phyloP scores from a whole-genome alignment of 1,139 yeast genomes.

The Sugiyamaella xylanicola region DNA sequence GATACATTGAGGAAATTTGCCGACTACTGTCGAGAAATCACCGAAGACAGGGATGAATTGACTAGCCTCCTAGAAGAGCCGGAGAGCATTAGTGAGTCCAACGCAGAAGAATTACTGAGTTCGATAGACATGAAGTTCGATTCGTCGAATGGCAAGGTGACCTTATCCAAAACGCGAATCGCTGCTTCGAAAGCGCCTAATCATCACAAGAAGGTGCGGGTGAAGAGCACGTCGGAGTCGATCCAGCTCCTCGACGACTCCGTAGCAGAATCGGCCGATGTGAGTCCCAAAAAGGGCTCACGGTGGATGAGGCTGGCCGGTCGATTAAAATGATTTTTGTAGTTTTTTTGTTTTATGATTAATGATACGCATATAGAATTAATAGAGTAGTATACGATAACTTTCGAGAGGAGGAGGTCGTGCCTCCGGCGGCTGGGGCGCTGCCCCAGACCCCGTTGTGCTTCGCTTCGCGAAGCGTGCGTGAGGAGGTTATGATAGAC shows the following conservation, averaged over 20 bases:
- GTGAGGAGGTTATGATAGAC: too few species aligned
- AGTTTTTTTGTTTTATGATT: constrained; percentile 11
- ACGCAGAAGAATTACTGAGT: constrained; percentile 13
- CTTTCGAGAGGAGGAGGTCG: not conserved
- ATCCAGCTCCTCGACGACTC: not conserved
- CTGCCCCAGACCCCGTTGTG: not conserved
- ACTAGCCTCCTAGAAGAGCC: constrained; percentile 10
- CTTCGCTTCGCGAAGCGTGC: too few species aligned
- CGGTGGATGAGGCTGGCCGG: constrained; percentile 15
- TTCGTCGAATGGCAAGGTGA: constrained; percentile 18
- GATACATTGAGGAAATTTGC: constrained; percentile 13
- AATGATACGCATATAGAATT: constrained; percentile 18
- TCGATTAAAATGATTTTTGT: constrained; percentile 8
- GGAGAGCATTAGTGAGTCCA: constrained; percentile 15
- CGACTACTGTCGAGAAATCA: constrained; percentile 10
- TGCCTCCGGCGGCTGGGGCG: constrained; percentile 2
- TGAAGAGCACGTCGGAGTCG: not conserved
- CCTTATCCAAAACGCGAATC: constrained; percentile 15
- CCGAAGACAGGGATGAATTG: constrained; percentile 7
- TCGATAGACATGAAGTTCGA: constrained; percentile 19
- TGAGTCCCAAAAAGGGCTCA: constrained; percentile 10
- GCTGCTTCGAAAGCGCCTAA: constrained; percentile 6
- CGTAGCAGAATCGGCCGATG: constrained; percentile 1
- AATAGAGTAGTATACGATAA: constrained; percentile 8
- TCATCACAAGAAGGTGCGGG: not conserved